These are phyloP conservation scores for Gaeumannomyces sp. DNA, from an alignment of 2,329 filamentous ascomycete genomes.

Conservation along the genomic window DNA sequence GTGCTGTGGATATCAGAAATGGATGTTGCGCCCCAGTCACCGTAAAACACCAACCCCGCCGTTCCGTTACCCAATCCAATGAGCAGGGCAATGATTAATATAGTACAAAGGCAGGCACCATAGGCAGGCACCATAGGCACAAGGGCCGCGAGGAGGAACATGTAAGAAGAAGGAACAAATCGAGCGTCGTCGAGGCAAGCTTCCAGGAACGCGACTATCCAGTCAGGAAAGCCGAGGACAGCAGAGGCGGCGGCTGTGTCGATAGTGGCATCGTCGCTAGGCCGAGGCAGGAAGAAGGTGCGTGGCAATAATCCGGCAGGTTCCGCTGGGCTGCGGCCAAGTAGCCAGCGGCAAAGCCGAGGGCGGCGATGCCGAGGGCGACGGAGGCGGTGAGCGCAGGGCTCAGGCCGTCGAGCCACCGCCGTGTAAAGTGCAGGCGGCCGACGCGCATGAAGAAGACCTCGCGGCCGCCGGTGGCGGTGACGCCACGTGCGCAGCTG, in stretches of 20 bases:
- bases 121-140: neutral
- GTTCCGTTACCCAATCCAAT: neutral
- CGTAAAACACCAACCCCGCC: neutral
- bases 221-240: neutral
- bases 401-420: slow-evolving; percentile 25
- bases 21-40: neutral
- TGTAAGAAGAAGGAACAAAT: too few species aligned
- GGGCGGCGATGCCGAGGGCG: slow-evolving; percentile 15
- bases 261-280: neutral
- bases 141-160: too few species aligned
- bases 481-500: neutral
- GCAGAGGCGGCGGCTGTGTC: neutral
- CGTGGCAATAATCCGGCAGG: too few species aligned
- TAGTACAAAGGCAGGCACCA: too few species aligned
- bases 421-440: slow-evolving; percentile 22
- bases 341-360: slow-evolving; percentile 21
- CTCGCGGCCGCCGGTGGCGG: slow-evolving; percentile 19
- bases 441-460: slow-evolving; percentile 29
- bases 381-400: slow-evolving; percentile 19
- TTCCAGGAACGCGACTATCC: neutral
- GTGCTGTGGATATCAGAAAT: neutral
- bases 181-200: too few species aligned
- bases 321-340: neutral
- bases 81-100: neutral
- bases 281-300: neutral